Percentiles rank a stretch among this genome's conserved stretches.
phyloP scores from a whole-genome alignment of 2,329 filamentous ascomycete species.

The Cephalotrichum gorgonifer region DNA sequence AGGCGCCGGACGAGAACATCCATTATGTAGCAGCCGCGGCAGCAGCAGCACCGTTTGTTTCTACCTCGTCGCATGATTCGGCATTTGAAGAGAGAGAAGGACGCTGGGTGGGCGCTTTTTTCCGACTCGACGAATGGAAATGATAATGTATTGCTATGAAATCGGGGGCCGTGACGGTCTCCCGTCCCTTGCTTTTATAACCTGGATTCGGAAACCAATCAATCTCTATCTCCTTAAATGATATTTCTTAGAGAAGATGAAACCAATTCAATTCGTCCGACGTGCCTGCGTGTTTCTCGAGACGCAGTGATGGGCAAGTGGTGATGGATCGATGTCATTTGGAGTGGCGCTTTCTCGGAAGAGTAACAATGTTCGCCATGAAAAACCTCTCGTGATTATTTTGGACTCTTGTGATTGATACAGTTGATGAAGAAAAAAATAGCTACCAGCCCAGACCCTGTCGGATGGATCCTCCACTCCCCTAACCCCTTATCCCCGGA shows the following conservation, averaged over 20 bases:
- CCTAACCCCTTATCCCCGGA: background rate
- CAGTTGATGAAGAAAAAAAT: background rate
- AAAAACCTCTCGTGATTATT: too few species aligned
- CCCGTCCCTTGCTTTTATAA: background rate
- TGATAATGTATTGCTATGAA: slow-evolving; percentile 6
- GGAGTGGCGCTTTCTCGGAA: too few species aligned
- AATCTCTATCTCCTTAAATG: background rate
- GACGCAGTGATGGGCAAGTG: too few species aligned
- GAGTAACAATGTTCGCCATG: too few species aligned
- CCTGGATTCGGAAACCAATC: background rate
- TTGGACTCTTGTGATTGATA: too few species aligned
- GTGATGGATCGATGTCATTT: too few species aligned
- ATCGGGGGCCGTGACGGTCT: background rate
- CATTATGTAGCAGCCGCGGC: background rate
- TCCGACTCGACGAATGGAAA: background rate
- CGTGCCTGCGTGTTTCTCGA: background rate
- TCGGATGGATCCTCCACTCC: background rate
- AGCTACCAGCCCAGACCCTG: background rate
- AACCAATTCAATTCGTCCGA: background rate
- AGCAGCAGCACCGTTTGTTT: background rate
- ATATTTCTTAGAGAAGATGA: background rate
- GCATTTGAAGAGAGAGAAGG: background rate
- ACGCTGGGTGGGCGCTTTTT: background rate
- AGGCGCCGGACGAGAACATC: background rate
- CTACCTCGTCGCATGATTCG: background rate